These are phyloP conservation scores for Phytophthora sojae DNA, from an alignment of 352 stramenopile genomes.

Conservation along the genomic window DNA sequence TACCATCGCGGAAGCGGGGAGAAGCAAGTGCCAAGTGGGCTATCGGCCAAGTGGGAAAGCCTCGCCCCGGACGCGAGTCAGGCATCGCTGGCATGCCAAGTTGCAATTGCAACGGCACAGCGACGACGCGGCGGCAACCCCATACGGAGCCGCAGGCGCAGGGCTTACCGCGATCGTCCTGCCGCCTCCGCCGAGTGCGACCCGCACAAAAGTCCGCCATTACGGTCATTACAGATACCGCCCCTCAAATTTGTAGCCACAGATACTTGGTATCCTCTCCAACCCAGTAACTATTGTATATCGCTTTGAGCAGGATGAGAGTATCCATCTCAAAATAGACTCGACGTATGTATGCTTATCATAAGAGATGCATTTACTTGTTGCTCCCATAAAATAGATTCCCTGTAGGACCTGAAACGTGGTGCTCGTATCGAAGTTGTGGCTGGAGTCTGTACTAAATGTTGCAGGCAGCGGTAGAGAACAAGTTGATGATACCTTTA, in stretches of 20 bases:
- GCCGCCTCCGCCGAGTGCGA: neutral
- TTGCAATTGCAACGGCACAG: neutral
- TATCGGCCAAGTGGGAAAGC: neutral
- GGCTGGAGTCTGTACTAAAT: neutral
- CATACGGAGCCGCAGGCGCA: neutral
- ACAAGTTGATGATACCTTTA: neutral
- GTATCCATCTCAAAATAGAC: too few relatives aligned
- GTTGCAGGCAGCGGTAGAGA: neutral
- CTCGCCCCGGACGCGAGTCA: too few relatives aligned
- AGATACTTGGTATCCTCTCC: too few relatives aligned
- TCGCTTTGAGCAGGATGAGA: too few relatives aligned
- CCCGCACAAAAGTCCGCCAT: constrained; percentile 10
- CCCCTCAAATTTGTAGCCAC: too few relatives aligned
- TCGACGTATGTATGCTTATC: too few relatives aligned
- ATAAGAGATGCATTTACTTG: too few relatives aligned
- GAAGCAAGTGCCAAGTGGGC: neutral
- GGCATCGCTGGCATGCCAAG: neutral
- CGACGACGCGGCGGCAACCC: neutral
- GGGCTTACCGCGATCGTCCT: constrained; percentile 3
- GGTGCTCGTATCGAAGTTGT: too few relatives aligned
- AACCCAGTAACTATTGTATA: too few relatives aligned
- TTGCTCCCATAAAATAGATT: too few relatives aligned
- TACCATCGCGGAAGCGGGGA: neutral
- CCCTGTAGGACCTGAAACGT: too few relatives aligned
- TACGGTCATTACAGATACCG: too few relatives aligned